These are phyloP conservation scores for Stereum hirsutum DNA, from an alignment of 1,284 basidiomycete genomes.

Conservation along the genomic window DNA sequence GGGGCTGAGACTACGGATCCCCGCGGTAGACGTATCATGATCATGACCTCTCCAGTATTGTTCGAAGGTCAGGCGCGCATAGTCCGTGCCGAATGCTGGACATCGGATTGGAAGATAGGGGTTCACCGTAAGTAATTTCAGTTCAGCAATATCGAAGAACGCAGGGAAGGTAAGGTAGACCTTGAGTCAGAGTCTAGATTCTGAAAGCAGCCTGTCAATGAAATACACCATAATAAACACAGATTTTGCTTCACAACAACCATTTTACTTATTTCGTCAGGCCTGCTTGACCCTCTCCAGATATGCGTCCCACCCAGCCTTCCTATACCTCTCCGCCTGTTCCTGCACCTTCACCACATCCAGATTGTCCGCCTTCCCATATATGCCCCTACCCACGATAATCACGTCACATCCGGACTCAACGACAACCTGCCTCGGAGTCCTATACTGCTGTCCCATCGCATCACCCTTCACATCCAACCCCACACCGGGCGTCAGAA, in stretches of 20 bases:
- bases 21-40: no score
- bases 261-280: background rate
- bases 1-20: no score
- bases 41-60: no score
- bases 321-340: constrained; percentile 79
- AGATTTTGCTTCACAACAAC: background rate
- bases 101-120: no score
- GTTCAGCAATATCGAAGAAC: no score
- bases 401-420: constrained; percentile 94
- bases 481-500: constrained; percentile 92
- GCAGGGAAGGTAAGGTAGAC: background rate
- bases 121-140: no score
- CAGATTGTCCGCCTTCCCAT: constrained; percentile 62
- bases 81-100: no score
- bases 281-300: constrained; percentile 25
- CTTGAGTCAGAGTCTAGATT: background rate
- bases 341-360: constrained; percentile 49
- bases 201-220: background rate
- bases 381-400: constrained; percentile 95
- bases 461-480: constrained; percentile 77
- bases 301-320: constrained; percentile 92
- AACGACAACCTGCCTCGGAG: constrained; percentile 78
- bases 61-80: no score
- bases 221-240: background rate
- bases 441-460: constrained; percentile 96